Conservation (phyloP, 1,284 basidiomycete genomes). For the Agaricales sp. region DNA sequence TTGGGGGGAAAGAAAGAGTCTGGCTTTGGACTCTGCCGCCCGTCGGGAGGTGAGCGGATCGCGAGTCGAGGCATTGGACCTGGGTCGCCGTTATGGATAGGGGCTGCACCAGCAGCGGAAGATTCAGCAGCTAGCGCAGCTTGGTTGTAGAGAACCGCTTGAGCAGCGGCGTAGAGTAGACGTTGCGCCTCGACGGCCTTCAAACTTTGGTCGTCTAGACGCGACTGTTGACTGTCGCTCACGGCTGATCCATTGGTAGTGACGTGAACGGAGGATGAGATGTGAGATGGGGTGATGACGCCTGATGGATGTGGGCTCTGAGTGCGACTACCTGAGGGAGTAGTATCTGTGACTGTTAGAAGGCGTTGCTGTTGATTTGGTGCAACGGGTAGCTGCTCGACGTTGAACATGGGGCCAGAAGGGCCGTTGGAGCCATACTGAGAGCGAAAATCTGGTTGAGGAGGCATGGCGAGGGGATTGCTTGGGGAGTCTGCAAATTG, state of each 20-base stretch:
- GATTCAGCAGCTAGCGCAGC: conserved; percentile 13
- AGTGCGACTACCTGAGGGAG: not conserved
- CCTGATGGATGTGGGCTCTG: not conserved
- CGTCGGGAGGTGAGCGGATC: conserved; percentile 11
- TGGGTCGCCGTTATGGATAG: not conserved
- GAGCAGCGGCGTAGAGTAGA: conserved; percentile 10
- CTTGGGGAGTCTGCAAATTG: no score
- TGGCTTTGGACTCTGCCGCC: conserved; percentile 20
- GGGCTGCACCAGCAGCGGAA: not conserved
- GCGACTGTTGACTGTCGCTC: not conserved
- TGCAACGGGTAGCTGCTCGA: not conserved
- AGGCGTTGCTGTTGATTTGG: not conserved
- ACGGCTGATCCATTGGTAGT: not conserved
- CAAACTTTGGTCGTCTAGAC: not conserved
- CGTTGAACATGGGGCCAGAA: conserved; percentile 14
- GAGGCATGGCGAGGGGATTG: not conserved
- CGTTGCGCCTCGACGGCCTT: conserved; percentile 7
- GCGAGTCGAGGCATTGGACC: conserved; percentile 2
- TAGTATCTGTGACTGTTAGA: not conserved
- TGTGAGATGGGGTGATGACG: not conserved
- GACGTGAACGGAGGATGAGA: not conserved
- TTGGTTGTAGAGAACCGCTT: conserved; percentile 16
- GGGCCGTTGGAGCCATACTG: not conserved
- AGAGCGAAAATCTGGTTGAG: not conserved
- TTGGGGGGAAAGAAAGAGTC: conserved; percentile 30